These are phyloP conservation scores for Aureobasidium sp. DNA, from an alignment of 2,329 filamentous ascomycete species.

Conservation along the genomic window DNA sequence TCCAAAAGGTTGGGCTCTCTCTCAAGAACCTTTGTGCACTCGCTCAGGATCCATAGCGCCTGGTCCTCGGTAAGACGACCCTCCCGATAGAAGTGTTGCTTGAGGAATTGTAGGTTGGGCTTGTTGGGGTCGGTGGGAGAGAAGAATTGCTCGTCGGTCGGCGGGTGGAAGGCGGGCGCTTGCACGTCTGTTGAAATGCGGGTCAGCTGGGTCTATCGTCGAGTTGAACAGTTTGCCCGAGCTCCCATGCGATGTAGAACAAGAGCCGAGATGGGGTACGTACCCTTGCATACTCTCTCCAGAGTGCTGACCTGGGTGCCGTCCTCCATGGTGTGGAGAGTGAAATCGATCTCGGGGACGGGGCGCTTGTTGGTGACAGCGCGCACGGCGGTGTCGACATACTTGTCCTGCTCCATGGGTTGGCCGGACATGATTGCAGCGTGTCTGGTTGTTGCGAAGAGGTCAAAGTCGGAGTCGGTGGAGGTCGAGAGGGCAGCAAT, in stretches of 20 bases:
- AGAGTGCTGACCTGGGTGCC: constrained; percentile 88
- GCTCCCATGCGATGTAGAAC: background rate
- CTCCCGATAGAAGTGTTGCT: constrained; percentile 97
- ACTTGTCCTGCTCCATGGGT: constrained; percentile 30
- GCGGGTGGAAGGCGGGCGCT: constrained; percentile 87
- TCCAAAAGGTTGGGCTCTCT: constrained; percentile 92
- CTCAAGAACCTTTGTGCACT: constrained; percentile 79
- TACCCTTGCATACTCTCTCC: constrained; percentile 98
- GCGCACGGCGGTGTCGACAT: constrained; percentile 79
- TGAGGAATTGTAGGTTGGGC: constrained; percentile 88
- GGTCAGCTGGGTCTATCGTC: constrained; percentile 1
- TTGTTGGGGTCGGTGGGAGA: constrained; percentile 78
- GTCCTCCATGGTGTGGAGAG: constrained; percentile 97
- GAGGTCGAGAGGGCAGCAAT: constrained; percentile 7
- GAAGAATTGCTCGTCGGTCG: constrained; percentile 91
- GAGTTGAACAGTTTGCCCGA: background rate
- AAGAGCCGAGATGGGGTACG: constrained; percentile 6
- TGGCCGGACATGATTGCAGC: constrained; percentile 27
- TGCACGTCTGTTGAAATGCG: constrained; percentile 67
- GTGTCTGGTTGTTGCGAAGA: background rate
- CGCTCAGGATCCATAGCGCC: constrained; percentile 87
- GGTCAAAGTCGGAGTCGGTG: constrained; percentile 3
- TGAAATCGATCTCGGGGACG: constrained; percentile 96
- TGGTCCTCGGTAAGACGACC: constrained; percentile 95
- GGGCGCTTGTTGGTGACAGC: constrained; percentile 94